These are phyloP conservation scores for Aspergillus sp. DNA, from an alignment of 2,329 filamentous ascomycete species.

Conservation along the genomic window DNA sequence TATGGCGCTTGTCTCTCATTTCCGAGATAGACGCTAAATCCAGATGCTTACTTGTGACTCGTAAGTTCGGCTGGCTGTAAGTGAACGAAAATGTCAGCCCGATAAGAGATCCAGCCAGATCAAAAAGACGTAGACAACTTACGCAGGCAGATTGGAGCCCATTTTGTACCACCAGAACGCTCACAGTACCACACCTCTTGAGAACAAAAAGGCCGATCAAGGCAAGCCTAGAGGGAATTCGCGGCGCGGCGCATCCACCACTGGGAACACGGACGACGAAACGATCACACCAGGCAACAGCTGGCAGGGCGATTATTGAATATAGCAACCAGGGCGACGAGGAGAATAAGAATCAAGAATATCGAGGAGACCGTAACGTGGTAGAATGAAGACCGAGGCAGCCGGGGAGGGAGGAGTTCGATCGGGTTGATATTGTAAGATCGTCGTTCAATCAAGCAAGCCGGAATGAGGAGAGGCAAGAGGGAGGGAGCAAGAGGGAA, in stretches of 20 bases:
- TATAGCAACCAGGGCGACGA: neutral
- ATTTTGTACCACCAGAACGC: constrained; percentile 30
- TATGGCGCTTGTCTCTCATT: neutral
- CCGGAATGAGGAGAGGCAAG: neutral
- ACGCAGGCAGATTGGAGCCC: constrained; percentile 57
- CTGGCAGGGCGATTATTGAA: neutral
- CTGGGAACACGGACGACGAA: constrained; percentile 1
- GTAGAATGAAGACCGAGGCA: neutral
- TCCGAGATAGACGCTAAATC: neutral
- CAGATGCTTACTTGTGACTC: constrained; percentile 69
- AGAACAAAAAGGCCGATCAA: constrained; percentile 25
- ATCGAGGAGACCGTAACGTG: neutral
- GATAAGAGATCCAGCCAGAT: neutral
- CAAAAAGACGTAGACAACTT: constrained; percentile 31
- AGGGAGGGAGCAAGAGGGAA: neutral
- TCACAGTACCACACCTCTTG: constrained; percentile 19
- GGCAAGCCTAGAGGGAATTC: constrained; percentile 25
- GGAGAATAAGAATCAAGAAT: neutral
- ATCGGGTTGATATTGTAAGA: neutral
- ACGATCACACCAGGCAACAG: neutral
- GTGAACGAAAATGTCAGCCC: neutral
- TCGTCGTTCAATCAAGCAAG: too few species aligned
- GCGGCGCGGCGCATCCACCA: constrained; percentile 29
- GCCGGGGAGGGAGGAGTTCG: neutral
- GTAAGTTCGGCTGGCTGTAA: constrained; percentile 70